Conservation (phyloP, 2,329 filamentous ascomycete genomes). For the Aspergillus aculeatus region DNA sequence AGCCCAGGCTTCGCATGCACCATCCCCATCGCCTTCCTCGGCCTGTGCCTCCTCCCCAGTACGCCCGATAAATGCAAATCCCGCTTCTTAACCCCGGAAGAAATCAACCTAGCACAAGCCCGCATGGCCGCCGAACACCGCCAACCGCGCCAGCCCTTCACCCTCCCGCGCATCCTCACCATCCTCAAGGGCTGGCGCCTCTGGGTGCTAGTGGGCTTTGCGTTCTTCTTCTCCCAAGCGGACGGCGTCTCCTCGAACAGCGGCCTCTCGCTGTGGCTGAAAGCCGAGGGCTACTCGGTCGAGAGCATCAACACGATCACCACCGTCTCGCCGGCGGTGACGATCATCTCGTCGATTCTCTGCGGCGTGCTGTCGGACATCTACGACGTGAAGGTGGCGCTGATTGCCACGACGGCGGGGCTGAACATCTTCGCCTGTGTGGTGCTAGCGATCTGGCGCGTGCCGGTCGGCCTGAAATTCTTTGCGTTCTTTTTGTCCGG, state of each 20-base stretch:
- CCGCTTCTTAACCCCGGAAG: conserved; percentile 7
- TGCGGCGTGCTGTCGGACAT: no score
- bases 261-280: conserved; percentile 22
- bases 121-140: conserved; percentile 24
- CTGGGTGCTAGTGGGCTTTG: no score
- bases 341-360: no score
- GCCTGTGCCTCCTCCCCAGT: conserved; percentile 21
- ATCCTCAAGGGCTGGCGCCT: conserved; percentile 13
- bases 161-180: conserved; percentile 8
- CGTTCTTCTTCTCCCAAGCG: conserved; percentile 25
- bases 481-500: conserved; percentile 12
- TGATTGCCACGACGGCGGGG: no score
- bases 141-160: conserved; percentile 21
- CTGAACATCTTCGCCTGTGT: no score
- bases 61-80: conserved; percentile 21
- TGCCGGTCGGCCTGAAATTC: no score
- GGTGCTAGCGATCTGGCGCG: no score
- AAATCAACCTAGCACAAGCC: conserved; percentile 20
- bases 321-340: no score
- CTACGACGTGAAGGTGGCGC: no score
- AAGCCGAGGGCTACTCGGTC: conserved; percentile 21
- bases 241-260: conserved; percentile 24
- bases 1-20: conserved; percentile 22
- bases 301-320: no score
- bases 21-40: conserved; percentile 22